A percentile compares a stretch with the other conserved stretches of the same genome.
Conservation (phyloP, 805 yeast species). For the Nakazawaea ishiwadae region DNA sequence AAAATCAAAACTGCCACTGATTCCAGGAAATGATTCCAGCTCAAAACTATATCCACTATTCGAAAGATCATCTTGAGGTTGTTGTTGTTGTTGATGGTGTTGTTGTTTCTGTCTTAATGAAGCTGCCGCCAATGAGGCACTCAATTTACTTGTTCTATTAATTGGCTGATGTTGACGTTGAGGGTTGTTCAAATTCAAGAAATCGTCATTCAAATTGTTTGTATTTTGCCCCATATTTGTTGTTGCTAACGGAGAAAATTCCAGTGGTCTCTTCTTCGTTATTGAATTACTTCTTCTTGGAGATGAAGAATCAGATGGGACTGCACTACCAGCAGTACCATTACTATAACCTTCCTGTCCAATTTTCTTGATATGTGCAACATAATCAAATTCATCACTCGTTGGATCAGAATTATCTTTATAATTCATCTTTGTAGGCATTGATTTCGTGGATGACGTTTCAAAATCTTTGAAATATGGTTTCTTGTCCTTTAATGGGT, state of each 20-base stretch:
- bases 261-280: conserved; percentile 20
- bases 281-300: conserved; percentile 3
- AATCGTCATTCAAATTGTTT: conserved; percentile 5
- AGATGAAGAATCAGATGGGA: neutral
- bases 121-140: conserved; percentile 14
- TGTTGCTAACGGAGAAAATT: conserved; percentile 20
- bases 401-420: conserved; percentile 31
- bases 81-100: conserved; percentile 2
- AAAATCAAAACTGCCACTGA: conserved; percentile 13
- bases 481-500: conserved; percentile 7
- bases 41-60: conserved; percentile 7
- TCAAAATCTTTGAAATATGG: conserved; percentile 11
- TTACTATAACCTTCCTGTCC: conserved; percentile 35
- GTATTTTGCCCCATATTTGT: neutral
- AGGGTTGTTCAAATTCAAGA: conserved; percentile 8
- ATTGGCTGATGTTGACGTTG: conserved; percentile 4
- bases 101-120: conserved; percentile 8
- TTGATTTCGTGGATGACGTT: neutral
- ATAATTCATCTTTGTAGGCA: neutral
- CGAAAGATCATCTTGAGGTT: neutral
- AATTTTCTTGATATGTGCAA: conserved; percentile 57
- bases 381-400: conserved; percentile 56
- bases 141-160: conserved; percentile 13
- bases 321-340: neutral
- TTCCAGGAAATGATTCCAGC: conserved; percentile 7